phyloP scores from a whole-genome alignment of 1,139 yeast species.

The Hanseniaspora gamundiae region DNA sequence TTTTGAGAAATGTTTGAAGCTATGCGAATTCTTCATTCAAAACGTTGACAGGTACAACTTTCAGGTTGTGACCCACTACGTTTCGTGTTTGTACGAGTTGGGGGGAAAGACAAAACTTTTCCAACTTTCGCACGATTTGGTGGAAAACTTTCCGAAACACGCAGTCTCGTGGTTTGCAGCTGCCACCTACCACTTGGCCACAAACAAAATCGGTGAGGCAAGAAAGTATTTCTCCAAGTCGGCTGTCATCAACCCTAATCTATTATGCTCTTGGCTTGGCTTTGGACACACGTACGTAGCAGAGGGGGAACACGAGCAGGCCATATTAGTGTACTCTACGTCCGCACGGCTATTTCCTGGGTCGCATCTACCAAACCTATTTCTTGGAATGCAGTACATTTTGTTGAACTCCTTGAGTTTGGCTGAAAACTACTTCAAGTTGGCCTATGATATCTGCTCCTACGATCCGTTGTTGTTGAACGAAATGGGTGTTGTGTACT shows the following conservation, averaged over 20 bases:
- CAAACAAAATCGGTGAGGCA: conserved; percentile 68
- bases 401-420: conserved; percentile 73
- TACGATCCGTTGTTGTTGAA: conserved; percentile 79
- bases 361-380: conserved; percentile 79
- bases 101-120: conserved; percentile 77
- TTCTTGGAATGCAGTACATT: conserved; percentile 91
- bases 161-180: conserved; percentile 89
- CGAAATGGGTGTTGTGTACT: conserved; percentile 83
- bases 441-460: conserved; percentile 68
- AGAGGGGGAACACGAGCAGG: conserved; percentile 98
- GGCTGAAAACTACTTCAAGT: conserved; percentile 74
- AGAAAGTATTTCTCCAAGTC: conserved; percentile 83
- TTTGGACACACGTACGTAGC: conserved; percentile 97
- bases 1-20: conserved; percentile 59
- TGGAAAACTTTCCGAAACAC: conserved; percentile 72
- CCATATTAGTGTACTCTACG: conserved; percentile 91
- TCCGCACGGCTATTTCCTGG: conserved; percentile 94
- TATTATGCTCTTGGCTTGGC: conserved; percentile 96
- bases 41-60: conserved; percentile 56
- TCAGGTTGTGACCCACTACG: conserved; percentile 63
- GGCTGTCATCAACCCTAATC: conserved; percentile 76
- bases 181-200: conserved; percentile 77
- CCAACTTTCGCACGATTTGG: conserved; percentile 71
- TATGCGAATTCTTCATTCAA: conserved; percentile 55
- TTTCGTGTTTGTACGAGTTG: conserved; percentile 76